Conservation (phyloP, 2,329 filamentous ascomycete species). For the Arachnomyces sp. region DNA sequence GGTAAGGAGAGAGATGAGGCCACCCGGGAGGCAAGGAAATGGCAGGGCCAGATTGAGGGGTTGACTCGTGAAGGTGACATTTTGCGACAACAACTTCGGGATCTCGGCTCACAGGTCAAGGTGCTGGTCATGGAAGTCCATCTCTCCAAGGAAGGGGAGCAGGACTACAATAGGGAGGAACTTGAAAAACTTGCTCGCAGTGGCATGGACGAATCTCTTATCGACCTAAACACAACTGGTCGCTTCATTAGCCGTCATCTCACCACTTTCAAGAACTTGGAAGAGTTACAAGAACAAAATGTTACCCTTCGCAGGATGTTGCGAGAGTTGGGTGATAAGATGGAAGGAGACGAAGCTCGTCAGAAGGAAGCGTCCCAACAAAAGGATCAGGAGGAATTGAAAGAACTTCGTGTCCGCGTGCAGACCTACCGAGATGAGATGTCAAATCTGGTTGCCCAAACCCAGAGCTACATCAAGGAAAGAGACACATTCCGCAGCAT, state of each 20-base stretch:
- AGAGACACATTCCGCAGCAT: constrained; percentile 96
- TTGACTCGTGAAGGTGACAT: constrained; percentile 62
- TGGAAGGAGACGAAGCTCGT: constrained; percentile 83
- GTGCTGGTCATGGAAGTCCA: constrained; percentile 82
- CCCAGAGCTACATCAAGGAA: constrained; percentile 90
- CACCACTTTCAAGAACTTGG: constrained; percentile 79
- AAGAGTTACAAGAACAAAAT: constrained; percentile 81
- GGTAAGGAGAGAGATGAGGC: constrained; percentile 72
- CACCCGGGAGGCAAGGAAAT: constrained; percentile 68
- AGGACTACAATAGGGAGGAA: constrained; percentile 65
- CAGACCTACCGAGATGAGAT: constrained; percentile 78
- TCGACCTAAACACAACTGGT: constrained; percentile 75
- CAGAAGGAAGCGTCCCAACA: constrained; percentile 47
- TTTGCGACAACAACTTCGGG: constrained; percentile 75
- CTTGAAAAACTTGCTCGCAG: constrained; percentile 71
- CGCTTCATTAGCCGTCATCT: constrained; percentile 82
- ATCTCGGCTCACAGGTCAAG: constrained; percentile 83
- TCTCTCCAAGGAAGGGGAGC: constrained; percentile 64
- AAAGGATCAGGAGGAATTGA: constrained; percentile 59
- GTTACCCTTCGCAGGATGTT: constrained; percentile 73
- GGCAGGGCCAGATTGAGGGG: constrained; percentile 61
- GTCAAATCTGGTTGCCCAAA: constrained; percentile 68
- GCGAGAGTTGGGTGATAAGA: constrained; percentile 73
- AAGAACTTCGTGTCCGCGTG: constrained; percentile 62
- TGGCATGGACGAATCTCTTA: constrained; percentile 62